Conservation (phyloP, 352 stramenopile species). For the Phytophthora fragariaefolia region DNA sequence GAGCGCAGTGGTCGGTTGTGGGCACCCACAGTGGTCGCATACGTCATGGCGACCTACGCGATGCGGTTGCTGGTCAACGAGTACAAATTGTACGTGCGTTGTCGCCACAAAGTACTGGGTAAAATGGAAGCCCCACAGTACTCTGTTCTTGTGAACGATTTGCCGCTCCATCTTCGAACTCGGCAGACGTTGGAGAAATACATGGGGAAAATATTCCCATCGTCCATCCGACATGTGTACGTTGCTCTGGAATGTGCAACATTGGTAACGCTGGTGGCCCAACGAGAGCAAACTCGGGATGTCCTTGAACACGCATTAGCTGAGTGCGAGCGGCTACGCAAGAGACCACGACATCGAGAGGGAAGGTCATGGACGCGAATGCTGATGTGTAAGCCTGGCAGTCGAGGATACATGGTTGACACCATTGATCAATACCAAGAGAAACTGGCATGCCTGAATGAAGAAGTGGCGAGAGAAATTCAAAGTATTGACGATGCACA, state of each 20-base stretch:
- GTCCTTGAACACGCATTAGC: conserved; percentile 64
- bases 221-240: conserved; percentile 65
- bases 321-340: conserved; percentile 45
- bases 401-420: conserved; percentile 48
- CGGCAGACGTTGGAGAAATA: conserved; percentile 72
- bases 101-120: conserved; percentile 65
- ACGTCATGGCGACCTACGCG: conserved; percentile 57
- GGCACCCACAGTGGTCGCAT: conserved; percentile 62
- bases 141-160: conserved; percentile 75
- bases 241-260: conserved; percentile 72
- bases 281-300: conserved; percentile 55
- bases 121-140: conserved; percentile 70
- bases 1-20: conserved; percentile 62
- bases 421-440: conserved; percentile 74
- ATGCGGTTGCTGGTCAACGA: conserved; percentile 68
- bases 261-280: conserved; percentile 58
- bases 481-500: conserved; percentile 68
- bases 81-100: conserved; percentile 67
- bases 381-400: conserved; percentile 48
- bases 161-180: conserved; percentile 66
- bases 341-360: conserved; percentile 57
- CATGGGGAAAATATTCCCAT: conserved; percentile 74
- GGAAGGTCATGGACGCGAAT: conserved; percentile 50
- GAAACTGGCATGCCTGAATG: conserved; percentile 60
- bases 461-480: conserved; percentile 64